Evolutionary conservation across 202 grass and related monocot genomes (phyloP), one percentile per base, ranked within the genome.

Genomic region (Cymbopogon flexuosus): DNA sequence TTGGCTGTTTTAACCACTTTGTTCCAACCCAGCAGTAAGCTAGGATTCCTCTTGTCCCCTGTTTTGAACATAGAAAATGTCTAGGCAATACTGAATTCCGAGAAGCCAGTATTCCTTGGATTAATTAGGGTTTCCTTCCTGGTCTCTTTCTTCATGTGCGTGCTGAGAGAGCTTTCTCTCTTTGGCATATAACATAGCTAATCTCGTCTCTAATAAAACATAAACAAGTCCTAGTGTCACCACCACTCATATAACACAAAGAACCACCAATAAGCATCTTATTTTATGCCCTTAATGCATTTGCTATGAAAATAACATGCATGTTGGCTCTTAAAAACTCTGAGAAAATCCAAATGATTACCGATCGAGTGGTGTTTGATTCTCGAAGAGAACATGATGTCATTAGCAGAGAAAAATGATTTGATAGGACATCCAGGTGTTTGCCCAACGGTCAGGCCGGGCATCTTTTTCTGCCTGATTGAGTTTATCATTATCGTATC

Each of bases 21-120:
- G 68, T 86, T 86, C 87, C 73, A 75, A 63, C n/a, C 33, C 52
- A 79, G 78, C 43, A 65, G 54, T 63, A 73, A 78, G 52, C 52
- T 57, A 57, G 72, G 83, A 86, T 89, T 83, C 87, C 59, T 78
- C 18, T 34, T 86, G 83, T 86, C 79, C 33, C 87, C 78, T 82
- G 39, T 24, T 66, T 14, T 77, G 58, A 77, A 47, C 77, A 47
- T 81, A 85, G 57, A 75, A 49, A 88, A 80, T 84, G 33, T 15
- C 24, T 58, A 76, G 29, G 19, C 79, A 57, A 21, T 76, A 73
- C 35, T 76, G 70, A 72, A 67, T 54, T 79, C 62, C 13, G 45
- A 65, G 61, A 51, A 51, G 42, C 62, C 12, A 22, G 6, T 58
- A 63, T 18, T 65, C 45, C 77, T 66, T 60, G 58, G 71, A 30